Base-by-base conservation (phyloP, 2,329 filamentous ascomycete species). In the Sporothrix euskadiensis region DNA sequence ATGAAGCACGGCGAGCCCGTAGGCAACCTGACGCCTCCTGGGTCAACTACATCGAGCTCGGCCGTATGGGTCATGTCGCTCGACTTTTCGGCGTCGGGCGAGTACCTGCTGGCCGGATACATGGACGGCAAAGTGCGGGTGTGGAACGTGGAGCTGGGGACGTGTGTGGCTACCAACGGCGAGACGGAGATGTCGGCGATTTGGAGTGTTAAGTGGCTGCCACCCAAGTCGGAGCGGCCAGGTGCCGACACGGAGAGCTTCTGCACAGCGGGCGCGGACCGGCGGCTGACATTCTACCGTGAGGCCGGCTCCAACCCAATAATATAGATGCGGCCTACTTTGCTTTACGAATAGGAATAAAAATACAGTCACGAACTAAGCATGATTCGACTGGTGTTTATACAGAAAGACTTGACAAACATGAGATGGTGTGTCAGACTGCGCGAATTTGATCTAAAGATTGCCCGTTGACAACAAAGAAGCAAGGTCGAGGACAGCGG, bases 101-200 rank as follows among this genome's bases (percentile, higher is more conserved):
- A 98, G 82, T 97, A 93, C 81, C 84, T 99, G 14, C 86, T 98
- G 2, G 97, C 92, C 79, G 93, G 94, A 66, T 90, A 92, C 1
- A 94, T 97, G 81, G 94, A 98, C 79, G 95, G 96, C 52, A 98
- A 97, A 82, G 93, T 92, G 75, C 98, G 97, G 82, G 92, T 98
- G 41, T 99, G 96, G 96, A 95, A 93, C 41, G 88, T 98, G 74
- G 94, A 97, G 78, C 88, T 90, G 47, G 88, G 90, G 73, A 86
- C 87, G 4, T 98, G 96, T 80, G 96, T 99, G 61, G 94, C 95
- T 14, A 99, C 96, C 10, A 94, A 97, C 80, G 94, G 91, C 73
- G 94, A 98, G 83, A 94, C 93, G 6, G 94, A 95, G 76, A 92
- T 92, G 82, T 88, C 90, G 0, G 88, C 90, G 0, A 80, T 98